Percentiles rank a stretch among this genome's conserved stretches.
Conservation (phyloP, 306 rosid species). For the Pterocarpus santalinus region DNA sequence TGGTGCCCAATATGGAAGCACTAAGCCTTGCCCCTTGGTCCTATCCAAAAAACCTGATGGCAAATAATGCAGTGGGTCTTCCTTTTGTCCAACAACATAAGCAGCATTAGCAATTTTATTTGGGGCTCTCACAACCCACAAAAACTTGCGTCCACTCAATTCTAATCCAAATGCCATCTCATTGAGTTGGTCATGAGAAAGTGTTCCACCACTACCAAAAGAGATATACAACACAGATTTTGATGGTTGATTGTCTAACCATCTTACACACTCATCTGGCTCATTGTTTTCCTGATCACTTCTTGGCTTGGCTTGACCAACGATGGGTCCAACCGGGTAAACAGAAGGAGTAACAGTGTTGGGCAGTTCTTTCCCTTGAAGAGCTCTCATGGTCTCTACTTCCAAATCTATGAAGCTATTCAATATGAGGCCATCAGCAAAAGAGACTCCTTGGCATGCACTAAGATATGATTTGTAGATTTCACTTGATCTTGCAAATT, state of each 20-base stretch:
- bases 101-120: background rate
- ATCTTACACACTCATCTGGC: slow-evolving; percentile 9
- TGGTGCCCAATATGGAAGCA: slow-evolving; percentile 44
- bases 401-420: slow-evolving; percentile 42
- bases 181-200: slow-evolving; percentile 39
- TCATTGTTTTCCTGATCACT: background rate
- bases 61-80: slow-evolving; percentile 19
- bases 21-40: slow-evolving; percentile 6
- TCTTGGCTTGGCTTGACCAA: slow-evolving; percentile 12
- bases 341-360: background rate
- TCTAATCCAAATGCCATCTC: slow-evolving; percentile 54
- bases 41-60: slow-evolving; percentile 33
- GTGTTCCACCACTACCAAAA: slow-evolving; percentile 58
- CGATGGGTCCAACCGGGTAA: slow-evolving; percentile 50
- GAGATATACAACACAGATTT: slow-evolving; percentile 47
- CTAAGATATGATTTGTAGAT: slow-evolving; percentile 7
- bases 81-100: slow-evolving; percentile 30
- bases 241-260: slow-evolving; percentile 46
- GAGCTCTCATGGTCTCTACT: background rate
- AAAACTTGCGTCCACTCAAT: slow-evolving; percentile 48
- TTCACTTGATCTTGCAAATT: slow-evolving; percentile 6
- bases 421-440: slow-evolving; percentile 44
- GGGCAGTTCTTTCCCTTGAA: background rate
- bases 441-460: background rate
- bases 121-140: slow-evolving; percentile 55